phyloP scores from a whole-genome alignment of 2,329 filamentous ascomycete species.

The Botryotinia globosa region DNA sequence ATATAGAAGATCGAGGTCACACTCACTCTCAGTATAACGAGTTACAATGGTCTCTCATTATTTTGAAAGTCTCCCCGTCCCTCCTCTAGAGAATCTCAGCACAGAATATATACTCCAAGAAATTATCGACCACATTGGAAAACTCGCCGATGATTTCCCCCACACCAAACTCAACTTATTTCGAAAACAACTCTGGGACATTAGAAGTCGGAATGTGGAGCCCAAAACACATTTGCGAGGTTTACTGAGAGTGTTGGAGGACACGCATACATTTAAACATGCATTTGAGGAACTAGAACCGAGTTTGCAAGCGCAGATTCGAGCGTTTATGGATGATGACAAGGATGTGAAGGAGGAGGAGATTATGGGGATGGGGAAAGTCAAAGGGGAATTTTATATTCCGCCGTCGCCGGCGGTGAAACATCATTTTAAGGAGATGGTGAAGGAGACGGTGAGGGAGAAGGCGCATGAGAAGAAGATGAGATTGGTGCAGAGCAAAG shows the following conservation, averaged over 20 bases:
- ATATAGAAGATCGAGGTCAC: not conserved
- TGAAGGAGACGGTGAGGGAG: not conserved
- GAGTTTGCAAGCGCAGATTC: conserved; percentile 35
- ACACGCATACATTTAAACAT: conserved; percentile 35
- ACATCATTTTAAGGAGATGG: conserved; percentile 38
- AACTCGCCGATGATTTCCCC: conserved; percentile 30
- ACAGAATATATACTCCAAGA: conserved; percentile 38
- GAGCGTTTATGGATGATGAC: conserved; percentile 37
- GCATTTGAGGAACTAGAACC: conserved; percentile 36
- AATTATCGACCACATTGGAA: conserved; percentile 38
- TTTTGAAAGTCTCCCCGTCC: conserved; percentile 23
- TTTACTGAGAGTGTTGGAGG: conserved; percentile 37
- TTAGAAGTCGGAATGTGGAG: conserved; percentile 35
- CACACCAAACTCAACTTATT: conserved; percentile 35
- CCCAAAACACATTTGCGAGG: conserved; percentile 38
- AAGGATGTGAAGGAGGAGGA: conserved; percentile 22
- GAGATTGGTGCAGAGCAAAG: not conserved
- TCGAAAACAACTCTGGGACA: conserved; percentile 36
- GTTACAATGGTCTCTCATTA: conserved; percentile 20
- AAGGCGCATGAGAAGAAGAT: not conserved
- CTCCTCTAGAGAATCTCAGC: conserved; percentile 31
- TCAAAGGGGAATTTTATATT: conserved; percentile 32
- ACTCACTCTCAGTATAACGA: not conserved
- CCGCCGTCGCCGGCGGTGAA: conserved; percentile 38
- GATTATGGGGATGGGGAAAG: conserved; percentile 28